Evolutionary conservation across 2,329 filamentous ascomycete species (phyloP).

Genomic region (Stagonosporopsis chrysanthemi): DNA sequence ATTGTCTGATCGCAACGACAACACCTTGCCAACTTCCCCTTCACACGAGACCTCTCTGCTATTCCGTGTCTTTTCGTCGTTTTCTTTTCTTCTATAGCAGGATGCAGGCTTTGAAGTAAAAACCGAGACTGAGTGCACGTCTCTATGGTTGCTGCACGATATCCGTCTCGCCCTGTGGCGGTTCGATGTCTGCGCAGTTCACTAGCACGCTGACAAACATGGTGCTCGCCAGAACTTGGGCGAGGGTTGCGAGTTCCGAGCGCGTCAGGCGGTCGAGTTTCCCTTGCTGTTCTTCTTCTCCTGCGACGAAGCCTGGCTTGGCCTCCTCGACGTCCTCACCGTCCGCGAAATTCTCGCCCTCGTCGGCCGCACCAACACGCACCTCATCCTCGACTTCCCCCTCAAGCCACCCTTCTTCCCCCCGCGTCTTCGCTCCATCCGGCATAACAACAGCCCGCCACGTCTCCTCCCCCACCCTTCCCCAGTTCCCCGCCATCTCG

Average conservation of each 20-base stretch:
- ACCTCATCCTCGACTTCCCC: not conserved
- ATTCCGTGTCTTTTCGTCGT: not conserved
- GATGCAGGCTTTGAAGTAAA: not conserved
- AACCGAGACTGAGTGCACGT: not conserved
- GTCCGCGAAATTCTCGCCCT: too few relatives aligned
- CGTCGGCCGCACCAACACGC: not conserved
- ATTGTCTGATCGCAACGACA: too few relatives aligned
- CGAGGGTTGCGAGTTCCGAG: conserved; percentile 5
- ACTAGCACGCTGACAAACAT: conserved; percentile 14
- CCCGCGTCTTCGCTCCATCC: not conserved
- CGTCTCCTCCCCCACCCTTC: conserved; percentile 1
- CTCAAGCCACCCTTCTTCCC: conserved; percentile 12
- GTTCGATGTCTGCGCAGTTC: conserved; percentile 10
- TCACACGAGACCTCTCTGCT: not conserved
- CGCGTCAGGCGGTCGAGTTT: not conserved
- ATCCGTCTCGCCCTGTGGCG: not conserved
- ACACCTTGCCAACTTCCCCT: too few relatives aligned
- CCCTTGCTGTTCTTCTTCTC: not conserved
- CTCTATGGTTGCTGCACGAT: conserved; percentile 1
- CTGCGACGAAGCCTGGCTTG: not conserved
- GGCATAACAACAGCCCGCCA: conserved; percentile 2
- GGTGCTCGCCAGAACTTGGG: conserved; percentile 10
- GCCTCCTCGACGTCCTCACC: too few relatives aligned
- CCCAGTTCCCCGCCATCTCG: conserved; percentile 10
- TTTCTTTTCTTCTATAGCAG: not conserved